Conservation (phyloP, 1,284 basidiomycete species). For the Leucoagaricus sp. region DNA sequence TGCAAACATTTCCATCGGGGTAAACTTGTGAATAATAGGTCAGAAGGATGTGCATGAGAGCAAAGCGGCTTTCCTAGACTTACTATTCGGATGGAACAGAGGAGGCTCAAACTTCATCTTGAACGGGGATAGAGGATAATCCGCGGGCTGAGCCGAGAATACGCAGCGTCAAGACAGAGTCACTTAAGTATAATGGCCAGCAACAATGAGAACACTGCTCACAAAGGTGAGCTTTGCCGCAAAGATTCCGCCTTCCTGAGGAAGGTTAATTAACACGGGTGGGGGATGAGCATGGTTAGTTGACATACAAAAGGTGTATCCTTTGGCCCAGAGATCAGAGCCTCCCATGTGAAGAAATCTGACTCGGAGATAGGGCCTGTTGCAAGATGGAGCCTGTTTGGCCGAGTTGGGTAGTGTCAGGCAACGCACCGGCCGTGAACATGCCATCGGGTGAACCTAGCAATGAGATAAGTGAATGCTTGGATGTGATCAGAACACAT, state of each 20-base stretch:
- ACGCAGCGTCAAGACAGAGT: conserved; percentile 4
- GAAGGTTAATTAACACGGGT: not conserved
- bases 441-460: conserved; percentile 86
- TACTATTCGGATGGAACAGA: conserved; percentile 96
- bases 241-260: conserved; percentile 94
- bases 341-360: conserved; percentile 99
- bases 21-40: conserved; percentile 61
- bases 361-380: conserved; percentile 88
- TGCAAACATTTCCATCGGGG: conserved; percentile 94
- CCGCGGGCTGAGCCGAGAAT: conserved; percentile 61
- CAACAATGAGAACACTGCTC: conserved; percentile 39
- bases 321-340: conserved; percentile 93
- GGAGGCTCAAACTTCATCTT: conserved; percentile 99
- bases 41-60: not conserved
- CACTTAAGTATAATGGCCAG: not conserved
- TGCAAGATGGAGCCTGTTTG: conserved; percentile 17
- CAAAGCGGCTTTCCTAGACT: conserved; percentile 28
- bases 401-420: conserved; percentile 3
- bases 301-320: conserved; percentile 90
- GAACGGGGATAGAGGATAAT: conserved; percentile 95
- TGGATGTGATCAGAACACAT: conserved; percentile 4
- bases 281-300: conserved; percentile 6
- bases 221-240: conserved; percentile 92
- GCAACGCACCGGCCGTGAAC: conserved; percentile 81
- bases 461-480: not conserved